Evolutionary conservation across 140 eudicot species (phyloP).

Genomic region (Ambrosia hybrid): DNA sequence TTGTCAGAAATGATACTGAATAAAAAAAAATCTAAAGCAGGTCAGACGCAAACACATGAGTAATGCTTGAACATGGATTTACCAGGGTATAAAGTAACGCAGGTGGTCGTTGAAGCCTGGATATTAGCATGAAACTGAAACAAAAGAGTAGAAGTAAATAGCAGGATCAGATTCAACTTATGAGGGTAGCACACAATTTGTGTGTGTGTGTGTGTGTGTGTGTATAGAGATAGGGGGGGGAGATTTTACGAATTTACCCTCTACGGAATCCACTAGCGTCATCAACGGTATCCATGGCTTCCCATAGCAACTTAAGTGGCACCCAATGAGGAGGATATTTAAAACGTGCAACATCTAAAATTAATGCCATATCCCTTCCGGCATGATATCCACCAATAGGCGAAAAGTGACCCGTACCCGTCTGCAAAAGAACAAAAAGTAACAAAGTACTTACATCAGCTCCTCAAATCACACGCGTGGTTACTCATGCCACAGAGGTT

Average conservation of each 20-base stretch:
- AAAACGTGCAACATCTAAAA: slow-evolving; percentile 95
- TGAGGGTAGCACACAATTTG: no score
- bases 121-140: slow-evolving; percentile 89
- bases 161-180: slow-evolving; percentile 3
- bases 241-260: slow-evolving; percentile 45
- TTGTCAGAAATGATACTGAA: not conserved
- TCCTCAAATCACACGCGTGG: not conserved
- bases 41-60: not conserved
- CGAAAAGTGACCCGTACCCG: slow-evolving; percentile 95
- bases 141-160: not conserved
- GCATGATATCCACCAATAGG: slow-evolving; percentile 99
- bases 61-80: slow-evolving; percentile 27
- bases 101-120: slow-evolving; percentile 82
- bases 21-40: slow-evolving; percentile 6
- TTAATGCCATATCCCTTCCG: slow-evolving; percentile 86
- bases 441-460: not conserved
- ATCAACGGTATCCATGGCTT: slow-evolving; percentile 94
- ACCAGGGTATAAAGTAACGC: slow-evolving; percentile 94
- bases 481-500: not conserved
- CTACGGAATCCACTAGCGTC: slow-evolving; percentile 73
- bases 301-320: slow-evolving; percentile 94
- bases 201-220: no score
- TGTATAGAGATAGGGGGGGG: not conserved
- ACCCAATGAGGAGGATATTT: slow-evolving; percentile 99
- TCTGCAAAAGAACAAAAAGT: slow-evolving; percentile 45